phyloP scores from a whole-genome alignment of 129 eudicot genomes.

The Ambrosia trifida region DNA sequence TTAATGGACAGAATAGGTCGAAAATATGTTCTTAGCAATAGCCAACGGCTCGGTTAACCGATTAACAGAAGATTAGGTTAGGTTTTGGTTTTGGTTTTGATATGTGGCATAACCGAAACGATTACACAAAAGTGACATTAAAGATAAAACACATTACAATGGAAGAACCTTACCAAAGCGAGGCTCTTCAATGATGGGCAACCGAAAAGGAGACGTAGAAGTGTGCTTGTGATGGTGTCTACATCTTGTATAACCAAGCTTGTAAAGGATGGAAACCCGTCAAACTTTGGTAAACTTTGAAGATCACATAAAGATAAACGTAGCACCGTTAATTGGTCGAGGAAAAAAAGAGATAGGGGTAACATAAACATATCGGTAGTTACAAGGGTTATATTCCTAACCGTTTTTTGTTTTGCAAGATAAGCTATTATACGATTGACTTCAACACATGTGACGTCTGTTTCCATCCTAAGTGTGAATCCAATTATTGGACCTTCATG shows the following conservation, averaged over 20 bases:
- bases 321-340: not conserved
- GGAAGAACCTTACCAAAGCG: not conserved
- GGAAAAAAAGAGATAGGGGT: not conserved
- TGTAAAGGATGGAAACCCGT: conserved; percentile 12
- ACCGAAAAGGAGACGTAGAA: conserved; percentile 10
- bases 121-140: no score
- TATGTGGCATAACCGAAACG: no score
- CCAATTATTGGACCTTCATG: conserved; percentile 17
- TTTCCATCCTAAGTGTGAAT: not conserved
- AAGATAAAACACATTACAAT: no score
- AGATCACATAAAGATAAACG: not conserved
- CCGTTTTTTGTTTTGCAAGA: not conserved
- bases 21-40: no score
- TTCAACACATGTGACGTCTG: conserved; percentile 7
- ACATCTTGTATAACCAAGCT: not conserved
- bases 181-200: conserved; percentile 18
- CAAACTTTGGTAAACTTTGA: not conserved
- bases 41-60: no score
- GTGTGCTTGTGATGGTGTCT: not conserved
- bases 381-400: not conserved
- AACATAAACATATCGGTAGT: not conserved
- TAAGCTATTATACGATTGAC: conserved; percentile 4
- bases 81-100: no score
- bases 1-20: no score
- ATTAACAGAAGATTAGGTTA: no score